phyloP scores from a whole-genome alignment of 352 stramenopile species.

The Globisporangium cystogenes region DNA sequence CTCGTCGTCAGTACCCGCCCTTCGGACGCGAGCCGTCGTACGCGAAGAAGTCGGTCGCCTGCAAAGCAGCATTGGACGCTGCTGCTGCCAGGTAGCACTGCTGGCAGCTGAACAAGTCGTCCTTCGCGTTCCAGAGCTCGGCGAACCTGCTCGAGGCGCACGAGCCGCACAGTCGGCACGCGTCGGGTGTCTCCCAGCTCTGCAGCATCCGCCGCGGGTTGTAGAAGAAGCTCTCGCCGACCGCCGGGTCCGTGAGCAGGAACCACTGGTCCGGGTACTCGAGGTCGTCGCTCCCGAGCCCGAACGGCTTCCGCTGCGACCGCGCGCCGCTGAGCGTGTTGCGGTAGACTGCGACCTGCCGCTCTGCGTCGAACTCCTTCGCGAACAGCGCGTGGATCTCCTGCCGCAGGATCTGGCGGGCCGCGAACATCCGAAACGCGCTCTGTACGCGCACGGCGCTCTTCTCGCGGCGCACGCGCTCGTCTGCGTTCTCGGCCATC shows the following conservation, averaged over 20 bases:
- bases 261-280: conserved; percentile 56
- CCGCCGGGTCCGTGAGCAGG: conserved; percentile 35
- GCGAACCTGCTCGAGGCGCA: conserved; percentile 37
- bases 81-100: conserved; percentile 24
- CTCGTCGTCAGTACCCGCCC: conserved; percentile 9
- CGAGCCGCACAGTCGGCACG: conserved; percentile 36
- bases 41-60: conserved; percentile 23
- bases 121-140: conserved; percentile 36
- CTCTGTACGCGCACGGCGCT: conserved; percentile 46
- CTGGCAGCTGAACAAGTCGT: conserved; percentile 44
- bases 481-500: conserved; percentile 35
- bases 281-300: conserved; percentile 49
- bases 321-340: conserved; percentile 37
- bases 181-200: conserved; percentile 46
- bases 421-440: conserved; percentile 49
- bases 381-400: conserved; percentile 44
- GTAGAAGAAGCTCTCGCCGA: conserved; percentile 64
- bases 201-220: conserved; percentile 48
- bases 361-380: conserved; percentile 49
- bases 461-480: conserved; percentile 27
- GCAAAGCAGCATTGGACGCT: no score
- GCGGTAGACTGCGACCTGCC: conserved; percentile 36
- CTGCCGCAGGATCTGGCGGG: conserved; percentile 36
- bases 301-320: conserved; percentile 42
- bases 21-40: conserved; percentile 49